phyloP scores from a whole-genome alignment of 1,284 basidiomycete genomes.

The Ustilago shanxiensis region DNA sequence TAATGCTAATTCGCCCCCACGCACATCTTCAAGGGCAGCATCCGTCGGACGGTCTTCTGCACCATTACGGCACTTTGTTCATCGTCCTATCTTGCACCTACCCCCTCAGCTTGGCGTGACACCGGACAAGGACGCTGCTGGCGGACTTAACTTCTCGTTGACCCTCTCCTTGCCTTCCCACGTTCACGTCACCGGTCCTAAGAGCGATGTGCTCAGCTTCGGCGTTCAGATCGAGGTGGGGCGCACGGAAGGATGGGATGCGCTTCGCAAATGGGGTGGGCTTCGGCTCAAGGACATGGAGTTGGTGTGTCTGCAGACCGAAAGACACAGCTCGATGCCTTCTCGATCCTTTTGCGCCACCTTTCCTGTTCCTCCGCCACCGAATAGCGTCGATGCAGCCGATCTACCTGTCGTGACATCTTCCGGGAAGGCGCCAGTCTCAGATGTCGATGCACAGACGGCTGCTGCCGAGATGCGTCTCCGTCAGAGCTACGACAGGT shows the following conservation, averaged over 20 bases:
- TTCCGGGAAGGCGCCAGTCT: neutral
- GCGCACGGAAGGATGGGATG: conserved; percentile 56
- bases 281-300: conserved; percentile 68
- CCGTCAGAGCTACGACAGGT: conserved; percentile 60
- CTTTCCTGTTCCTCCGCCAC: conserved; percentile 59
- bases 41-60: conserved; percentile 29
- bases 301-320: conserved; percentile 67
- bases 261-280: conserved; percentile 58
- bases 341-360: conserved; percentile 66
- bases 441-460: conserved; percentile 1
- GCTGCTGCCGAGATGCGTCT: conserved; percentile 33
- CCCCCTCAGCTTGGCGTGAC: conserved; percentile 55
- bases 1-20: conserved; percentile 46
- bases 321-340: conserved; percentile 65
- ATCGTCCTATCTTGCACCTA: conserved; percentile 62
- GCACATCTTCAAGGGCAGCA: conserved; percentile 41
- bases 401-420: conserved; percentile 54
- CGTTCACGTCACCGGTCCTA: conserved; percentile 56
- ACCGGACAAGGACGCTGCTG: conserved; percentile 40
- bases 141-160: conserved; percentile 61
- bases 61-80: conserved; percentile 67
- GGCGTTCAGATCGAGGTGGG: conserved; percentile 69
- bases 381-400: conserved; percentile 44
- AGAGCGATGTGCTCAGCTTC: conserved; percentile 64
- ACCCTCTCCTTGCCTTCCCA: conserved; percentile 68